Evolutionary conservation across 805 yeast genomes (phyloP), one percentile per base, ranked within the genome.

Genomic region (Candida gorgasii): DNA sequence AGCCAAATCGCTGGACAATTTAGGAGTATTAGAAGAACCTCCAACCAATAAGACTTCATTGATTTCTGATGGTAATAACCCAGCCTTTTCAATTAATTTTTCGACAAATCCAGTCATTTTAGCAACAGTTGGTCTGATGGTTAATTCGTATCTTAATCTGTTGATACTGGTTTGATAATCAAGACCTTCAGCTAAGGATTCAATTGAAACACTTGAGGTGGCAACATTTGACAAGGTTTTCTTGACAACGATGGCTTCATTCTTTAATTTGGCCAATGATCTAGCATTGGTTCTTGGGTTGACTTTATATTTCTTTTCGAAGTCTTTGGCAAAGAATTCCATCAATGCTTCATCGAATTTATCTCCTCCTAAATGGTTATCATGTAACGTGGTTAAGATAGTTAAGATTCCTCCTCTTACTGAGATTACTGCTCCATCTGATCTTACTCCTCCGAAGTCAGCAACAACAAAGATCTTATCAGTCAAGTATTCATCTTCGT

Each of bases 381-480:
- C 86, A 60, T 89, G 96, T 45, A 81, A 80, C 51, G 97, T 88
- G 46, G 95, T 84, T 54, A 93, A 75, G 36, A 89, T 74, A 43
- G 99, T 92, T 69, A 87, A 76, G 53, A 93, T 79, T 58, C 99
- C 99, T 50, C 96, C 96, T 73, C 97, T 83, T 41, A 84, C 86
- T 30, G 97, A 82, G 56, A 93, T 73, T 39, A 93, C 90, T 46
- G 98, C 96, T 48, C 90, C 97, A 62, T 93, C 98, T 31, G 96
- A 84, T 69, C 98, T 57, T 13, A 89, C 77, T 61, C 96, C 97
- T 64, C 99, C 99, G 58, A 93, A 87, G 67, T 93, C 99, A 42
- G 95, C 95, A 53, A 93, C 97, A 38, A 89, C 95, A 58, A 83
- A 83, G 46, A 87, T 67, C 73, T 84, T 84, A 68, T 89, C 95